Evolutionary conservation across 306 rosid species (phyloP), one percentile per base, ranked within the genome.

Genomic region (Ceratonia siliqua): DNA sequence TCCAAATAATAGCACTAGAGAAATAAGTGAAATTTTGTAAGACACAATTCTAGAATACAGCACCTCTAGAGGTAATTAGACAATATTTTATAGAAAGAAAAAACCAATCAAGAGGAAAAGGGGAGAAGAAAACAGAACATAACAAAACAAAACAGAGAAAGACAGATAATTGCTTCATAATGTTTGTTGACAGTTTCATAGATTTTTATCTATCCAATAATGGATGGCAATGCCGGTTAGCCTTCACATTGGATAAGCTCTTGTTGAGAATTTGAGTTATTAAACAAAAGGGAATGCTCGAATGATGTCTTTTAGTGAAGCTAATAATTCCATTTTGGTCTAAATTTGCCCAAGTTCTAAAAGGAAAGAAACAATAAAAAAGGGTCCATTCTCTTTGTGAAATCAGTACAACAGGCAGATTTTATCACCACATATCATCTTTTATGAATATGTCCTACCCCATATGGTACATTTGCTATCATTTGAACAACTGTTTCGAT

Each of bases 111-210:
- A 55, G 75, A 35, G 48, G 61, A 49, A 49, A 13, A 38, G 5
- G 27, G 68, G 22, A 36, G 27, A 43, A 35, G 42, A 20, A 62
- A 68, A 77, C 14, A 54, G 3, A 69, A 6, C 12, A 50, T 1
- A 50, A 50, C 4, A 28, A 9, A 48, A 45, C 43, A 79, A 59
- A 58, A 43, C 43, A 68, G 32, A 77, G 58, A 21, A 55, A 32
- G 42, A 22, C 11, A 39, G 20, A 49, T 10, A 49, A 46, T 11
- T 12, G 70, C 58, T 74, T 62, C 41, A 35, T 33, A 21, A 13
- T 28, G 18, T 22, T 45, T 42, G 25, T 22, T 25, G 25, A 14
- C n/a, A n/a, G 66, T 22, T 32, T 32, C 43, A 32, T 14, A 59
- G n/a, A 17, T 17, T 59, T 32, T 3, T n/a, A n/a, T n/a, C 15